Percentiles rank a stretch among this genome's conserved stretches.
phyloP scores from a whole-genome alignment of 225 moss, liverwort and hornwort species.

The Climacium dendroides region DNA sequence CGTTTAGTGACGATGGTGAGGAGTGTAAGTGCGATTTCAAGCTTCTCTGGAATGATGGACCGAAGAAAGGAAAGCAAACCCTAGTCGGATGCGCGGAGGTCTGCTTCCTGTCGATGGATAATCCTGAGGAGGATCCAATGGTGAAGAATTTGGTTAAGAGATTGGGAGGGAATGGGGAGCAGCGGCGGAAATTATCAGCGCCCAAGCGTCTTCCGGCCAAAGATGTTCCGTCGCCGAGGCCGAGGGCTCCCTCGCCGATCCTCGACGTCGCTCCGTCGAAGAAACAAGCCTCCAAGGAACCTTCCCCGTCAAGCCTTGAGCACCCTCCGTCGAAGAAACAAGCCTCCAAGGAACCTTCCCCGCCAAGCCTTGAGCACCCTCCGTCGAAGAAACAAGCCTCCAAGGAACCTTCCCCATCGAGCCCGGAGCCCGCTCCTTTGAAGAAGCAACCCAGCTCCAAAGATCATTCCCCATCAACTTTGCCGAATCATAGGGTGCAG shows the following conservation, averaged over 20 bases:
- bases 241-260: neutral
- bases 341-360: neutral
- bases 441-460: neutral
- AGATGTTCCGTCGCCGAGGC: neutral
- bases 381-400: neutral
- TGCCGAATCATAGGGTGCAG: neutral
- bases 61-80: neutral
- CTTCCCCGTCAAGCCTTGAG: neutral
- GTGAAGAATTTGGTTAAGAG: neutral
- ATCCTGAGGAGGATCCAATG: conserved; percentile 4
- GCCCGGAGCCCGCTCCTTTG: neutral
- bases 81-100: conserved; percentile 16
- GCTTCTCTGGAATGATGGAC: conserved; percentile 21
- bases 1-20: neutral
- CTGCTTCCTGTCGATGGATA: neutral
- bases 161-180: neutral
- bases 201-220: neutral
- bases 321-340: neutral
- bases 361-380: neutral
- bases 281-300: neutral
- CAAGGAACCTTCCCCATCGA: neutral
- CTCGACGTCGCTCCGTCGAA: neutral
- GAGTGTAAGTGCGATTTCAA: conserved; percentile 14
- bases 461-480: neutral
- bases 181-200: neutral